These are phyloP conservation scores for Colletotrichum agaves DNA, from an alignment of 2,329 filamentous ascomycete species.

Conservation along the genomic window DNA sequence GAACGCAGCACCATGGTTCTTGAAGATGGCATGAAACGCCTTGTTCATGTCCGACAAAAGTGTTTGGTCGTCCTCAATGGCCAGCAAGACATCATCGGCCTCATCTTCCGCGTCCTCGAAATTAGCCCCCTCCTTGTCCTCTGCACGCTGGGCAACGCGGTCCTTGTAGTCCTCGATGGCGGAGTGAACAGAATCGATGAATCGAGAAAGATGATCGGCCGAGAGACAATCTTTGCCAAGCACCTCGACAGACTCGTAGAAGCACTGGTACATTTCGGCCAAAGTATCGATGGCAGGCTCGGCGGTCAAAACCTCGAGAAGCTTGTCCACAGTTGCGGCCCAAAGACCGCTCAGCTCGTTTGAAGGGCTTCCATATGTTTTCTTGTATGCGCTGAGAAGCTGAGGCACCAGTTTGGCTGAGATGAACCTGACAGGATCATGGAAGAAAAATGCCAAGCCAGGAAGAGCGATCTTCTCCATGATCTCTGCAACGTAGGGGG, in stretches of 20 bases:
- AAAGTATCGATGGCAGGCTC: constrained; percentile 96
- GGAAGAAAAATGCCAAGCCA: constrained; percentile 97
- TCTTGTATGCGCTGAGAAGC: constrained; percentile 93
- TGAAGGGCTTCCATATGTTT: constrained; percentile 84
- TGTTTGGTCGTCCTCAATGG: constrained; percentile 97
- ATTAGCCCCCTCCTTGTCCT: constrained; percentile 79
- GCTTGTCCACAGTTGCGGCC: constrained; percentile 86
- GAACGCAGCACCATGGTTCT: constrained; percentile 89
- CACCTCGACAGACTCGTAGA: constrained; percentile 97
- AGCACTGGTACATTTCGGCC: constrained; percentile 99
- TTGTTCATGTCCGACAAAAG: constrained; percentile 99
- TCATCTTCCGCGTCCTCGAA: constrained; percentile 92
- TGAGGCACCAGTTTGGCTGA: constrained; percentile 95
- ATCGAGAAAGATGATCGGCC: constrained; percentile 81
- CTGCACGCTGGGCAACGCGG: constrained; percentile 83
- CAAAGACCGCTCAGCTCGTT: constrained; percentile 84
- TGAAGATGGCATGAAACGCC: constrained; percentile 98
- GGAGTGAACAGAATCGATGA: constrained; percentile 86
- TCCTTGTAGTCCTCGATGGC: constrained; percentile 93
- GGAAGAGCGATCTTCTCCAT: constrained; percentile 97
- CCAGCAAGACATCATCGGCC: constrained; percentile 85
- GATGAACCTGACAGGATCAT: constrained; percentile 94
- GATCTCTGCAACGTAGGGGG: constrained; percentile 89
- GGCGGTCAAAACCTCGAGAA: constrained; percentile 91
- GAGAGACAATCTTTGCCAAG: constrained; percentile 86